These are phyloP conservation scores for Trichosporon coremiiforme DNA, from an alignment of 1,284 basidiomycete species.

Conservation along the genomic window DNA sequence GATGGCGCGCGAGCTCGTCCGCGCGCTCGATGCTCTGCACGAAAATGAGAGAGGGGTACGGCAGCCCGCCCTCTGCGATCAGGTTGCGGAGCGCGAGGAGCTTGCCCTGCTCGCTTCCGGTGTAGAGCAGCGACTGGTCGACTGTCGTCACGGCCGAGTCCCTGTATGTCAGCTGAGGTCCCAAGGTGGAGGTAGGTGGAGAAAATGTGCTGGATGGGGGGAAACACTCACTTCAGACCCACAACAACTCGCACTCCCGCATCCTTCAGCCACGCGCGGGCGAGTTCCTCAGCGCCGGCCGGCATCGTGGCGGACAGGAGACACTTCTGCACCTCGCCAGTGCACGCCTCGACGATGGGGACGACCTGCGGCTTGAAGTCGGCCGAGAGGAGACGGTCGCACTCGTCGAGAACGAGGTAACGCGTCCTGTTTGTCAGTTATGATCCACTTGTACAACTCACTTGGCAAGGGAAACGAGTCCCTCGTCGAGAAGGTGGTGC, in stretches of 20 bases:
- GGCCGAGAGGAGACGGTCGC: slow-evolving; percentile 82
- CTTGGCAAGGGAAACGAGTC: slow-evolving; percentile 70
- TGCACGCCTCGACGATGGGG: slow-evolving; percentile 83
- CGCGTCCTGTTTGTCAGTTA: slow-evolving; percentile 63
- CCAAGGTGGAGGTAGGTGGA: no score
- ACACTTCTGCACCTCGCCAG: slow-evolving; percentile 74
- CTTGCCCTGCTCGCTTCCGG: slow-evolving; percentile 90
- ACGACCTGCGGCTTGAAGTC: slow-evolving; percentile 89
- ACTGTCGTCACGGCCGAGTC: slow-evolving; percentile 79
- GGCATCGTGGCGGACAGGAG: slow-evolving; percentile 95
- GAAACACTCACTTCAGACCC: slow-evolving; percentile 75
- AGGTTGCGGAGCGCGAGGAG: slow-evolving; percentile 79
- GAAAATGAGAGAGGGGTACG: slow-evolving; percentile 90
- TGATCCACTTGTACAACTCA: slow-evolving; percentile 53
- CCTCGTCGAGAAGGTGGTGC: slow-evolving; percentile 66
- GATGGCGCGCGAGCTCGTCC: slow-evolving; percentile 82
- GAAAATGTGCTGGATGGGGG: neutral
- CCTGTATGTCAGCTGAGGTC: slow-evolving; percentile 57
- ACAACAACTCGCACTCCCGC: slow-evolving; percentile 83
- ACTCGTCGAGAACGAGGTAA: slow-evolving; percentile 85
- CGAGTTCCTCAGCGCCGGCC: slow-evolving; percentile 80
- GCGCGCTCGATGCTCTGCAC: slow-evolving; percentile 91
- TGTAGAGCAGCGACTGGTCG: slow-evolving; percentile 82
- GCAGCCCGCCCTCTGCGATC: slow-evolving; percentile 74
- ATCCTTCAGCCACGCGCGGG: slow-evolving; percentile 77